Evolutionary conservation across 1,284 basidiomycete species (phyloP).

Genomic region (Wallemia mellicola): DNA sequence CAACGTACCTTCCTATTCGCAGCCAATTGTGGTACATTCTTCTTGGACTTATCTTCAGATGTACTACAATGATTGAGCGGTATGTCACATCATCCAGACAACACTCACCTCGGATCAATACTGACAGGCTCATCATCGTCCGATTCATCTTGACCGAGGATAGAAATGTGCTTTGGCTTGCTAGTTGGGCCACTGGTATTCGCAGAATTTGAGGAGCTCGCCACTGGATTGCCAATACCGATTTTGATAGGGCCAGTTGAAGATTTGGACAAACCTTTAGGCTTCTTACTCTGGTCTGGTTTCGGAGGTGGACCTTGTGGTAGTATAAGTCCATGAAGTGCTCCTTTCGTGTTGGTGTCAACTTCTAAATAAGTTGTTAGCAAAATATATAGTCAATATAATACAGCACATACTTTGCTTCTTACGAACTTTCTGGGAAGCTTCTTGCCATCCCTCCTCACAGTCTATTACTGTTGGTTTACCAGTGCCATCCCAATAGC

Average conservation of each 20-base stretch:
- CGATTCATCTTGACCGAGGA: background rate
- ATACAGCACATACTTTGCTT: background rate
- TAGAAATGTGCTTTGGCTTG: background rate
- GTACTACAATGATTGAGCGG: background rate
- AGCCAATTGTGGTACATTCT: constrained; percentile 51
- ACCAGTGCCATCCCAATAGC: constrained; percentile 6
- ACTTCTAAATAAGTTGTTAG: background rate
- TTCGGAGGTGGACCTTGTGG: constrained; percentile 1
- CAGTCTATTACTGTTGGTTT: constrained; percentile 2
- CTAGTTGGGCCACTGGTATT: no score
- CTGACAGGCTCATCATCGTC: background rate
- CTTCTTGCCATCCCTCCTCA: background rate
- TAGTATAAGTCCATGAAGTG: constrained; percentile 1
- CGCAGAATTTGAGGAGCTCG: no score
- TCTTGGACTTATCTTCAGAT: constrained; percentile 14
- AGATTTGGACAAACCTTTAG: constrained; percentile 2
- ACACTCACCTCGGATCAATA: background rate
- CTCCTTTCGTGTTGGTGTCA: background rate
- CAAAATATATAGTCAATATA: background rate
- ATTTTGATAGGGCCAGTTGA: background rate
- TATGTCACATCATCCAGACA: background rate
- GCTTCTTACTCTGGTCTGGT: background rate
- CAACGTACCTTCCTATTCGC: constrained; percentile 52
- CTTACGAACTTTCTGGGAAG: background rate
- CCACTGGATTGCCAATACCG: background rate